These are phyloP conservation scores for Linaria vulgaris DNA, from an alignment of 257 asterid genomes.

Conservation along the genomic window DNA sequence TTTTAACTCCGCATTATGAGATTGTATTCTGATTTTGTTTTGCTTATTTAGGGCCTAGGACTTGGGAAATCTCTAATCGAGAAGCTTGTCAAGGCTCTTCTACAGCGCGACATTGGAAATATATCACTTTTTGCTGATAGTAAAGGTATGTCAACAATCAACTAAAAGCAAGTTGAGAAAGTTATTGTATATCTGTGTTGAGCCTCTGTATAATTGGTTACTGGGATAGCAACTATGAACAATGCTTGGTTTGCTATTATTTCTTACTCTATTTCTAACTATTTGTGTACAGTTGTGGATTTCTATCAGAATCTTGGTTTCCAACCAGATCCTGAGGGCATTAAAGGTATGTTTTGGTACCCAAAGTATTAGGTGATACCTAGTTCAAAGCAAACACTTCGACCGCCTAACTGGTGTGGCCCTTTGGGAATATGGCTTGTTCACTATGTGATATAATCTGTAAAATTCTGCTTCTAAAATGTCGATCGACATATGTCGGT, in stretches of 20 bases:
- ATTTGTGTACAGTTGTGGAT: constrained; percentile 86
- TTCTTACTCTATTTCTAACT: constrained; percentile 22
- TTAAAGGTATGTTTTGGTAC: constrained; percentile 99
- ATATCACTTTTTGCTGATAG: constrained; percentile 93
- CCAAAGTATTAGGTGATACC: constrained; percentile 55
- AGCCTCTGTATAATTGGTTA: too few species aligned
- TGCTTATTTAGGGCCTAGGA: constrained; percentile 79
- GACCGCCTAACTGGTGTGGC: not conserved
- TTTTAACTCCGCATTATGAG: constrained; percentile 1
- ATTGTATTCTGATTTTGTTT: constrained; percentile 14
- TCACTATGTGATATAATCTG: not conserved
- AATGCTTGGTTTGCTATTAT: not conserved
- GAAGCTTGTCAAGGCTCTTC: constrained; percentile 75
- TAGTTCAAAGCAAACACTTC: not conserved
- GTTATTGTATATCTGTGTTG: not conserved
- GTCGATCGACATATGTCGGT: constrained; percentile 10
- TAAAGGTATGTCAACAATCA: constrained; percentile 49
- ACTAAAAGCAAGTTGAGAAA: not conserved
- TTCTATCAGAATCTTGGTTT: constrained; percentile 84
- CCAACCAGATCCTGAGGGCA: constrained; percentile 93
- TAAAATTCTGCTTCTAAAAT: constrained; percentile 1
- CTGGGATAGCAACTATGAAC: not conserved
- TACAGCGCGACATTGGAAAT: constrained; percentile 90
- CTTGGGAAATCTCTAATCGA: constrained; percentile 89
- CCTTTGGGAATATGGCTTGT: not conserved